A percentile compares a stretch with the other conserved stretches of the same genome.
These are phyloP conservation scores for Aspergillus caelatus DNA, from an alignment of 2,329 filamentous ascomycete species.

Conservation along the genomic window DNA sequence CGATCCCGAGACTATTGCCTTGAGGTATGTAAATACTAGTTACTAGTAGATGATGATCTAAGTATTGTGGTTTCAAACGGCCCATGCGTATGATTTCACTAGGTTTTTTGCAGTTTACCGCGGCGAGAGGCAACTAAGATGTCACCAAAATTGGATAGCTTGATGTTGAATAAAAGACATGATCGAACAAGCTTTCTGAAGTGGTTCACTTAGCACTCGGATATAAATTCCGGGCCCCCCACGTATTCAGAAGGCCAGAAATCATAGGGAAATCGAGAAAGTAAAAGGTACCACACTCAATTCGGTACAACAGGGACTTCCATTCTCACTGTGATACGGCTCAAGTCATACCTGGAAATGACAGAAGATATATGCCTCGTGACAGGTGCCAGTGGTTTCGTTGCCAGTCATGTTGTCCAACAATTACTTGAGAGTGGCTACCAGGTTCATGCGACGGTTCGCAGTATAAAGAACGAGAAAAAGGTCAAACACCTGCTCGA, in stretches of 20 bases:
- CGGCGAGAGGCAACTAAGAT: neutral
- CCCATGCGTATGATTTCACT: neutral
- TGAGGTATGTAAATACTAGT: too few relatives aligned
- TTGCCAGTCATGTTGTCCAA: constrained; percentile 21
- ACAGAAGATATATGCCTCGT: constrained; percentile 9
- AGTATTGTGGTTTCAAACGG: neutral
- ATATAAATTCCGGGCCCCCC: too few relatives aligned
- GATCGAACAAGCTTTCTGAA: too few relatives aligned
- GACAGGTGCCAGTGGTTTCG: constrained; percentile 24
- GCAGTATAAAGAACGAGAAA: constrained; percentile 16
- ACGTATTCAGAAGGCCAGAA: too few relatives aligned
- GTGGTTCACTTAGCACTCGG: too few relatives aligned
- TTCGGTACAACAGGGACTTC: too few relatives aligned
- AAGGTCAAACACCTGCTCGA: constrained; percentile 22
- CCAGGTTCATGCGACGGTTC: constrained; percentile 18
- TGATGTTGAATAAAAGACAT: too few relatives aligned
- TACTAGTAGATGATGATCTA: neutral
- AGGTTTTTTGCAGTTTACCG: neutral
- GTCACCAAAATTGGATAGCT: neutral
- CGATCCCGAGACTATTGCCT: too few relatives aligned
- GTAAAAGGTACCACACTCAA: too few relatives aligned
- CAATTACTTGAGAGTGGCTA: constrained; percentile 20
- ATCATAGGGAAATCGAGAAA: too few relatives aligned
- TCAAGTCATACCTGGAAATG: too few relatives aligned
- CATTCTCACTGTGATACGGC: too few relatives aligned